Conservation (phyloP, 2,329 filamentous ascomycete species). For the Verticillium longisporum region DNA sequence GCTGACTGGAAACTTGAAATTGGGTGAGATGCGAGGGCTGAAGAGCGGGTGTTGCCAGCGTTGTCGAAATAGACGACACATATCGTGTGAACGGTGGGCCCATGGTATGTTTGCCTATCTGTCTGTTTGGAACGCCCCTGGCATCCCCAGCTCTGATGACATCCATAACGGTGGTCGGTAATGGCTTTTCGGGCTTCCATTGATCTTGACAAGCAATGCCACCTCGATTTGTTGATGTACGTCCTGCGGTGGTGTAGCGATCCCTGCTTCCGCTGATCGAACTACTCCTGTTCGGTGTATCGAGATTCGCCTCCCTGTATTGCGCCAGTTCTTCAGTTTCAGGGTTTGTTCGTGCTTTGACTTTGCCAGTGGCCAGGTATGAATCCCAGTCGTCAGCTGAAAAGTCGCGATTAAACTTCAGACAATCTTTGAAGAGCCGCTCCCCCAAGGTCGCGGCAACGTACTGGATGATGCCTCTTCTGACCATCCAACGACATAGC, state of each 20-base stretch:
- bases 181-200: constrained; percentile 25
- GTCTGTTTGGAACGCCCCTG: constrained; percentile 22
- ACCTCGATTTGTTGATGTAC: not conserved
- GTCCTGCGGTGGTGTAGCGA: not conserved
- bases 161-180: constrained; percentile 23
- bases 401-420: constrained; percentile 51
- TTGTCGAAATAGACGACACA: constrained; percentile 22
- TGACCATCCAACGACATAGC: constrained; percentile 50
- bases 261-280: not conserved
- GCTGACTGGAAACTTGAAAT: constrained; percentile 10
- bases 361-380: constrained; percentile 43
- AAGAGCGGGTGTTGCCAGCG: constrained; percentile 15
- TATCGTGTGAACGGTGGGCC: constrained; percentile 24
- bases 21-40: constrained; percentile 8
- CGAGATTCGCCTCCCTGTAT: not conserved
- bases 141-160: constrained; percentile 23
- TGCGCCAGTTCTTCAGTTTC: not conserved
- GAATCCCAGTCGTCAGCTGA: constrained; percentile 49
- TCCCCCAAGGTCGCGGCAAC: constrained; percentile 48
- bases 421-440: constrained; percentile 54
- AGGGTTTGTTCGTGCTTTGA: constrained; percentile 3
- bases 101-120: constrained; percentile 20
- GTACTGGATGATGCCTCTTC: constrained; percentile 48
- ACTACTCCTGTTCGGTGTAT: not conserved
- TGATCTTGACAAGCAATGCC: constrained; percentile 2